Conservation (phyloP, 345 rosid genomes). For the Brassica carinata region DNA sequence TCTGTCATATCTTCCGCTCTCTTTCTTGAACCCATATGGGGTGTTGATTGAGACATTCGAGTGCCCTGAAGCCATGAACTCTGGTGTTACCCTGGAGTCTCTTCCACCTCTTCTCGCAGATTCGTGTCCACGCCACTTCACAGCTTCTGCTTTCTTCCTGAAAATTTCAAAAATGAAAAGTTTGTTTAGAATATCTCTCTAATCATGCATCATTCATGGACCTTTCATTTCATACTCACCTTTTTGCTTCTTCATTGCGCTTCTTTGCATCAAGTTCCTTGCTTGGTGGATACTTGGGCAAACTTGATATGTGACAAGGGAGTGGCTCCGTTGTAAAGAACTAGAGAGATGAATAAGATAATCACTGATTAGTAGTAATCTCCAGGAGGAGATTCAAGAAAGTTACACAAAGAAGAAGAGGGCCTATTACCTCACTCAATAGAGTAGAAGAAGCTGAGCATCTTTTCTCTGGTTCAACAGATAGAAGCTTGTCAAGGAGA, state of each 20-base stretch:
- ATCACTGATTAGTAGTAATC: not conserved
- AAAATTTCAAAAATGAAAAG: slow-evolving; percentile 19
- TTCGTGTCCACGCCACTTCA: slow-evolving; percentile 63
- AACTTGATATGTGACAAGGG: slow-evolving; percentile 62
- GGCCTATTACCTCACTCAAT: slow-evolving; percentile 51
- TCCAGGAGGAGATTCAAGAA: not conserved
- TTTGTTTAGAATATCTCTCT: slow-evolving; percentile 3
- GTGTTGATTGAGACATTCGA: slow-evolving; percentile 47
- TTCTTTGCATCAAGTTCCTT: slow-evolving; percentile 75
- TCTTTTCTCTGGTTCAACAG: slow-evolving; percentile 71
- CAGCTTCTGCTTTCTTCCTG: slow-evolving; percentile 68
- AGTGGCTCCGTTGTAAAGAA: slow-evolving; percentile 65
- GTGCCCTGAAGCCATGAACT: slow-evolving; percentile 59
- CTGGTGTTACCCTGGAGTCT: slow-evolving; percentile 59
- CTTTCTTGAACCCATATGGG: slow-evolving; percentile 43
- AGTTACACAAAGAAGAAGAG: not conserved
- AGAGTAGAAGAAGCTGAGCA: slow-evolving; percentile 67
- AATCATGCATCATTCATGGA: not conserved
- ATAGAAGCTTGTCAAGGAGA: slow-evolving; percentile 64
- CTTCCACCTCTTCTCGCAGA: slow-evolving; percentile 65
- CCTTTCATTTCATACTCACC: slow-evolving; percentile 38
- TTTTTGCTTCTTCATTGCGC: slow-evolving; percentile 61
- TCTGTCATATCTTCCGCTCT: slow-evolving; percentile 46
- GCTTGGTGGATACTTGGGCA: slow-evolving; percentile 82
- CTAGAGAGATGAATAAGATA: slow-evolving; percentile 39